Conservation (phyloP, 2,329 filamentous ascomycete genomes). For the Penicillium oxalicum region DNA sequence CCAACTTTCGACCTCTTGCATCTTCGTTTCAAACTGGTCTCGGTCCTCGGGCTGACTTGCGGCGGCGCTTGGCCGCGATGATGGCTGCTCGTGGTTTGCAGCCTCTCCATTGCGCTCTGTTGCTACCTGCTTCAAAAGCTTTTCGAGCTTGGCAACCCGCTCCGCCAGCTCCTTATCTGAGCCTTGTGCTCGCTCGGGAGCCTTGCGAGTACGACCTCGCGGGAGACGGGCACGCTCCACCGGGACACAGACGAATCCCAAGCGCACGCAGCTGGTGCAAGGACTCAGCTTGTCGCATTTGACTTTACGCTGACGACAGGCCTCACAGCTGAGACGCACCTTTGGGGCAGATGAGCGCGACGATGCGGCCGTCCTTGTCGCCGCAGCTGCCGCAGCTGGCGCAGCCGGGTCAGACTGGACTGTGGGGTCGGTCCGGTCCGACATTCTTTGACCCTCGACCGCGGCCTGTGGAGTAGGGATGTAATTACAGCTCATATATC, state of each 20-base stretch:
- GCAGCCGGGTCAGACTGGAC: slow-evolving; percentile 5
- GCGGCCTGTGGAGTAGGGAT: background rate
- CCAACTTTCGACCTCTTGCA: slow-evolving; percentile 6
- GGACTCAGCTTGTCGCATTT: slow-evolving; percentile 31
- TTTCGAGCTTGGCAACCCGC: slow-evolving; percentile 22
- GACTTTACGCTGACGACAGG: slow-evolving; percentile 29
- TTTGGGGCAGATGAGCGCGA: slow-evolving; percentile 15
- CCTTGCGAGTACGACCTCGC: slow-evolving; percentile 24
- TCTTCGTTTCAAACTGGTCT: slow-evolving; percentile 5
- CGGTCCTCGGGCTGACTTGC: background rate
- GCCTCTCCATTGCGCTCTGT: slow-evolving; percentile 7
- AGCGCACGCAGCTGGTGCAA: slow-evolving; percentile 26
- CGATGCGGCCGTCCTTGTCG: slow-evolving; percentile 2
- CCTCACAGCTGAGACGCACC: slow-evolving; percentile 27
- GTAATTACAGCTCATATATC: background rate
- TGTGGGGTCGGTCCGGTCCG: slow-evolving; percentile 8
- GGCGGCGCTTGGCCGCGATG: background rate
- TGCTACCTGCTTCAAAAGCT: slow-evolving; percentile 17
- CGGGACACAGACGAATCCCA: slow-evolving; percentile 23
- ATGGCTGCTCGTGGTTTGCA: background rate
- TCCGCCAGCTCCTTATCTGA: slow-evolving; percentile 17
- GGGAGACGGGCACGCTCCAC: slow-evolving; percentile 30
- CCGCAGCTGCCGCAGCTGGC: background rate
- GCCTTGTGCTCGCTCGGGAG: slow-evolving; percentile 8
- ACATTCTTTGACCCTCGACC: slow-evolving; percentile 9